These are phyloP conservation scores for Phaseolus lunatus DNA, from an alignment of 306 rosid genomes.

Conservation along the genomic window DNA sequence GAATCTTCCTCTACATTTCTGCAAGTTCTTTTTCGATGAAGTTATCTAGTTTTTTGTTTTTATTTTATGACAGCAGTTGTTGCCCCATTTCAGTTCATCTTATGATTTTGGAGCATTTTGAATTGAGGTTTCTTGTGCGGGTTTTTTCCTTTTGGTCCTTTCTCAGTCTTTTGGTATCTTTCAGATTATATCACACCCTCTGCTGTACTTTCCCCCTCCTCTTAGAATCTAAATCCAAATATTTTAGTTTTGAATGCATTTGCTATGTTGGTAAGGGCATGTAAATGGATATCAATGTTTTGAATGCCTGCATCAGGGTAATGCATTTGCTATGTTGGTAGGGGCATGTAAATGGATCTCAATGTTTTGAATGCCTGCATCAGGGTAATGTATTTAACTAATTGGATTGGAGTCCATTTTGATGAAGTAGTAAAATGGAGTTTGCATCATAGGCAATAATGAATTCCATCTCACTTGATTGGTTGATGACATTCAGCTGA, in stretches of 20 bases:
- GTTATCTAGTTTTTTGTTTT: conserved; percentile 12
- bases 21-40: conserved; percentile 3
- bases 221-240: not conserved
- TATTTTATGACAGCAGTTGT: not conserved
- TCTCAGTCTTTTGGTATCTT: conserved; percentile 1
- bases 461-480: conserved; percentile 35
- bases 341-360: not conserved
- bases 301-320: conserved; percentile 8
- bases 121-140: conserved; percentile 1
- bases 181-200: not conserved
- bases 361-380: not conserved
- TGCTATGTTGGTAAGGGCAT: not conserved
- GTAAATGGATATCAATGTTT: not conserved
- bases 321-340: conserved; percentile 7
- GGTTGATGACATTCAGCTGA: conserved; percentile 41
- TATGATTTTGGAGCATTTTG: conserved; percentile 17
- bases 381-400: conserved; percentile 1
- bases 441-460: not conserved
- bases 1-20: not conserved
- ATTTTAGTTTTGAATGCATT: not conserved
- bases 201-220: not conserved
- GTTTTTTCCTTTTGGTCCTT: not conserved
- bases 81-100: conserved; percentile 10
- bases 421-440: not conserved
- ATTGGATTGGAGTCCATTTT: not conserved